A percentile compares a stretch with the other conserved stretches of the same genome.
These are phyloP conservation scores for Letharia lupina DNA, from an alignment of 495 filamentous ascomycete species.

Conservation along the genomic window DNA sequence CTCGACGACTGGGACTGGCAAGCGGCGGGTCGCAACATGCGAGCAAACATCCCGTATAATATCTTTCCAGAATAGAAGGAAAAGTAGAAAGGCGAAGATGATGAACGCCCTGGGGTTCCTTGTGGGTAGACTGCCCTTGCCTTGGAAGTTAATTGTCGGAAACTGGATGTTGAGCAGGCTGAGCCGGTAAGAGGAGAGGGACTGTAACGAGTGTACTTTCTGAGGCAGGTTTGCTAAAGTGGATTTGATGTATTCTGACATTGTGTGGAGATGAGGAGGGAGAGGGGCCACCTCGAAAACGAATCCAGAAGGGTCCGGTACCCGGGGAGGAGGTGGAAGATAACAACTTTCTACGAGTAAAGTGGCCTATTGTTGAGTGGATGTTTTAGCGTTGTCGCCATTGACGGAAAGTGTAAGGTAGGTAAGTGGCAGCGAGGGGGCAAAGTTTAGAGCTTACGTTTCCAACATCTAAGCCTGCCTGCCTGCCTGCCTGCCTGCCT, in stretches of 20 bases:
- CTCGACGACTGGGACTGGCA: background rate
- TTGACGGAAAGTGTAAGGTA: too few relatives aligned
- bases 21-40: slow-evolving; percentile 4
- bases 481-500: background rate
- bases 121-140: slow-evolving; percentile 12
- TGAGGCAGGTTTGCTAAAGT: slow-evolving; percentile 8
- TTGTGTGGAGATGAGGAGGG: background rate
- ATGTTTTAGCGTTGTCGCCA: background rate
- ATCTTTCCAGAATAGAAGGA: slow-evolving; percentile 20
- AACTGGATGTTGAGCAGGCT: slow-evolving; percentile 10
- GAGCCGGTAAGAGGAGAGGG: slow-evolving; percentile 4
- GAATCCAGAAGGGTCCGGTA: background rate
- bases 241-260: slow-evolving; percentile 12
- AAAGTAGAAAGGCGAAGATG: slow-evolving; percentile 10
- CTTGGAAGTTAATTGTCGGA: slow-evolving; percentile 10
- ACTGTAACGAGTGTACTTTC: slow-evolving; percentile 7
- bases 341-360: background rate
- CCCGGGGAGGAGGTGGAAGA: background rate
- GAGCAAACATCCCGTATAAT: slow-evolving; percentile 14
- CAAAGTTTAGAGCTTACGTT: background rate
- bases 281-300: background rate
- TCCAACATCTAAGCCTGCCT: background rate
- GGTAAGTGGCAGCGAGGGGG: background rate
- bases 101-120: slow-evolving; percentile 11
- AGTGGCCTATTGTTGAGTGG: too few relatives aligned